Percentiles rank a stretch among this genome's conserved stretches.
Evolutionary conservation across 106 monocot species (phyloP).

Genomic region (Apostasia shenzhenica): DNA sequence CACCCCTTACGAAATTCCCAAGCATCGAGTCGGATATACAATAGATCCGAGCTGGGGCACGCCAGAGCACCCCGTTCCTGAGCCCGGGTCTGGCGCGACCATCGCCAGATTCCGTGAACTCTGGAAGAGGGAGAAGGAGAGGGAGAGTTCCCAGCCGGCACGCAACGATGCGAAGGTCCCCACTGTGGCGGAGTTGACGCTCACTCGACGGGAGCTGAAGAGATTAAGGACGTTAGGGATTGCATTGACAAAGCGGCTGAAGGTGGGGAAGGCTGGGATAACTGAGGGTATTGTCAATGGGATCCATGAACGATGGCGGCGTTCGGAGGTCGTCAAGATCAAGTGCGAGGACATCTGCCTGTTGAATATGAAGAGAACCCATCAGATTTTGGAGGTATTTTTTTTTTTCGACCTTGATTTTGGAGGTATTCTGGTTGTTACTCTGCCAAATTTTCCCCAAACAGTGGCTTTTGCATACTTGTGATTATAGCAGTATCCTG

Average conservation of each 20-base stretch:
- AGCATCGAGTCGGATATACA: conserved; percentile 66
- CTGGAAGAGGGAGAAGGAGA: conserved; percentile 32
- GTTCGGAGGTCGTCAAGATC: conserved; percentile 79
- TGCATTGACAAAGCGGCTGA: conserved; percentile 41
- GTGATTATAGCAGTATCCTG: neutral
- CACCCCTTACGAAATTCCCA: conserved; percentile 51
- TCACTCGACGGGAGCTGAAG: conserved; percentile 47
- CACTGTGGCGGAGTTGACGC: conserved; percentile 56
- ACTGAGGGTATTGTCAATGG: conserved; percentile 96
- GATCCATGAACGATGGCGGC: conserved; percentile 93
- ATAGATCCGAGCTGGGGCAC: conserved; percentile 84
- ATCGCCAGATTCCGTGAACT: conserved; percentile 30
- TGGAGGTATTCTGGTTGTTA: conserved; percentile 54
- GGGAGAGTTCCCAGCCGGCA: neutral
- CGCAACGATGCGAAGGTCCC: conserved; percentile 16
- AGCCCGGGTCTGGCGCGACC: conserved; percentile 48
- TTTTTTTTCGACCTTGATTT: conserved; percentile 9
- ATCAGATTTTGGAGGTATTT: conserved; percentile 85
- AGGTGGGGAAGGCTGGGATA: conserved; percentile 86
- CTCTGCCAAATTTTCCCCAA: too few relatives aligned
- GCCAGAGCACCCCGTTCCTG: conserved; percentile 60
- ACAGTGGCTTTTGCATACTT: neutral
- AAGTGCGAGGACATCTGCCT: conserved; percentile 76
- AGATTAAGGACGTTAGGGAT: conserved; percentile 59
- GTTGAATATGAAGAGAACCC: conserved; percentile 96